A percentile compares a stretch with the other conserved stretches of the same genome.
Conservation (phyloP, 129 eudicot genomes). For the Pittosporum tobira region DNA sequence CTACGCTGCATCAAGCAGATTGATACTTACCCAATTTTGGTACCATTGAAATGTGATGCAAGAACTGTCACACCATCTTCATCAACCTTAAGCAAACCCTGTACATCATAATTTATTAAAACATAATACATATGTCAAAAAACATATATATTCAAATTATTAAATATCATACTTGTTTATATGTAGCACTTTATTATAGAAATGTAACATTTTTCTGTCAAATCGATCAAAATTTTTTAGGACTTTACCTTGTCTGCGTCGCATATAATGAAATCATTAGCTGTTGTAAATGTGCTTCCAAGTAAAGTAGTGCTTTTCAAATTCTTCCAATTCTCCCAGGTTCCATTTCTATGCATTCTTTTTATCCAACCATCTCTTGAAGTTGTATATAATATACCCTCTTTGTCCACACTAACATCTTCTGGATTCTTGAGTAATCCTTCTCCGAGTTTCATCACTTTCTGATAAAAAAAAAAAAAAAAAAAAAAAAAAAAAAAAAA, state of each 20-base stretch:
- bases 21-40: slow-evolving; percentile 43
- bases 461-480: slow-evolving; percentile 20
- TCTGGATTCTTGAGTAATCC: slow-evolving; percentile 47
- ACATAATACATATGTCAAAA: no score
- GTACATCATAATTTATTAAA: slow-evolving; percentile 12
- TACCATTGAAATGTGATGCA: slow-evolving; percentile 57
- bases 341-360: slow-evolving; percentile 55
- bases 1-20: no score
- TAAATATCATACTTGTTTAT: no score
- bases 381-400: slow-evolving; percentile 63
- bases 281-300: slow-evolving; percentile 37
- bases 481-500: neutral
- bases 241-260: slow-evolving; percentile 43
- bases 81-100: slow-evolving; percentile 68
- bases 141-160: no score
- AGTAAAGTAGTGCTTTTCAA: slow-evolving; percentile 40
- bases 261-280: slow-evolving; percentile 50
- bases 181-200: no score
- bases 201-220: no score
- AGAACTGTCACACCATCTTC: slow-evolving; percentile 57
- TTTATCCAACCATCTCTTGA: slow-evolving; percentile 86
- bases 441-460: slow-evolving; percentile 60
- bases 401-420: slow-evolving; percentile 54
- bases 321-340: slow-evolving; percentile 60
- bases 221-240: no score